Percentiles rank a stretch among this genome's conserved stretches.
Conservation (phyloP, 2,329 filamentous ascomycete genomes). For the Colletotrichum scovillei region DNA sequence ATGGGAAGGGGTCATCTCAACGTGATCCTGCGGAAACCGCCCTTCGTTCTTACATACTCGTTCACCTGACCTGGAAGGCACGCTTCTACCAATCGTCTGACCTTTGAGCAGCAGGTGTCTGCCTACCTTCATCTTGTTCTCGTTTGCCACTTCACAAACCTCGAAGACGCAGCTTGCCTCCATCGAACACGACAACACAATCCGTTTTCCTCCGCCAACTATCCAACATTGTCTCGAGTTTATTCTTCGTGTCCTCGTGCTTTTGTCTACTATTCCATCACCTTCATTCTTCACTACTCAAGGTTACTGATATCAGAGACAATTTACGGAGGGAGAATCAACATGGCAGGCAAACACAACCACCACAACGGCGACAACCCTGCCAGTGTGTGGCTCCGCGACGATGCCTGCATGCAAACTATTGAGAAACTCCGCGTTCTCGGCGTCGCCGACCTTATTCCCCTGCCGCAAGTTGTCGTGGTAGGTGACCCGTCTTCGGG, state of each 20-base stretch:
- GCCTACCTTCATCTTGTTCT: too few relatives aligned
- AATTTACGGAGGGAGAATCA: neutral
- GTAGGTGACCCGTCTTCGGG: slow-evolving; percentile 88
- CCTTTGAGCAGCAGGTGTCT: too few relatives aligned
- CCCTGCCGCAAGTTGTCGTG: slow-evolving; percentile 74
- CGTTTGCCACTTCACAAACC: neutral
- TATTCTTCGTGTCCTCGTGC: neutral
- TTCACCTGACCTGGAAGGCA: too few relatives aligned
- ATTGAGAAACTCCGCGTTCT: slow-evolving; percentile 56
- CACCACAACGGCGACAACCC: neutral
- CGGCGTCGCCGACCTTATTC: slow-evolving; percentile 49
- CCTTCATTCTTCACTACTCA: neutral
- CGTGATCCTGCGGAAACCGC: too few relatives aligned
- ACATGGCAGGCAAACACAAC: neutral
- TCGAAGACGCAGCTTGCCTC: neutral
- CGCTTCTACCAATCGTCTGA: too few relatives aligned
- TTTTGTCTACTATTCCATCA: neutral
- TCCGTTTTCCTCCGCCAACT: neutral
- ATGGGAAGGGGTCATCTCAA: too few relatives aligned
- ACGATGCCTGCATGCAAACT: neutral
- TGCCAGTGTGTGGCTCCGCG: neutral
- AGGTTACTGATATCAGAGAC: neutral
- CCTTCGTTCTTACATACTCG: too few relatives aligned
- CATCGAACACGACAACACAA: neutral
- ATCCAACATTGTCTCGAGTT: neutral